Evolutionary conservation across 169 alveolate genomes (phyloP), one percentile per base, ranked within the genome.

Genomic region (Amoebophrya sp.): DNA sequence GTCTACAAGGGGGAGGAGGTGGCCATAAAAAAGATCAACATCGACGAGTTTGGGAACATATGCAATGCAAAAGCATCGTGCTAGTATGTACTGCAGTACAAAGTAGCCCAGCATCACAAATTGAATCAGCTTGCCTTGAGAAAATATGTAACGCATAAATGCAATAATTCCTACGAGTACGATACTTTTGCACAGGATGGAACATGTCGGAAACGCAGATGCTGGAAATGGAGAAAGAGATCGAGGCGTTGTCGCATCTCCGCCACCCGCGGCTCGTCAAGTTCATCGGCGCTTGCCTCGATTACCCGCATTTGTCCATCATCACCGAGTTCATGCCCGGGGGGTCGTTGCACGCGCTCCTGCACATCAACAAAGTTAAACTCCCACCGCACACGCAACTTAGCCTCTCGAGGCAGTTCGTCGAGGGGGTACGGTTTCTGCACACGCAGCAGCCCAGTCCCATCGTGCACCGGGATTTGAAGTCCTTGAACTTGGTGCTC

Each of bases 241-340:
- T 77, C 0, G 23, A 0, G 40, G 40, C 90, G 25, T 38, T 77
- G 0, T 7, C 40, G 29, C 25, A 77, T 1, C 41, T 77, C 3
- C 7, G 41, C 23, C 90, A 77, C 90, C 25, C 23, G 90, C 7
- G 90, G 41, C 90, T 77, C 29, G 90, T 77, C 33, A 32, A 14
- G 29, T 90, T 90, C 89, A 32, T 53, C 23, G 92, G 92, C 3
- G 92, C 92, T 0, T 90, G 92, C 55, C 89, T 90, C 1, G 89
- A 54, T 29, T n/a, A 32, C 39, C 92, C 92, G 53, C 89, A 90
- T 33, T 18, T 53, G 32, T 90, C 89, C 66, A 66, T 90, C 35
- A 77, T 90, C 40, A 90, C 92, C 33, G 92, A 90, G 92, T 40
- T 53, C 89, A 54, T 53, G 89, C 77, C 55, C 23, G 92, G 92